phyloP scores from a whole-genome alignment of 2,329 filamentous ascomycete genomes.

The Verticillium zaregamsianum region DNA sequence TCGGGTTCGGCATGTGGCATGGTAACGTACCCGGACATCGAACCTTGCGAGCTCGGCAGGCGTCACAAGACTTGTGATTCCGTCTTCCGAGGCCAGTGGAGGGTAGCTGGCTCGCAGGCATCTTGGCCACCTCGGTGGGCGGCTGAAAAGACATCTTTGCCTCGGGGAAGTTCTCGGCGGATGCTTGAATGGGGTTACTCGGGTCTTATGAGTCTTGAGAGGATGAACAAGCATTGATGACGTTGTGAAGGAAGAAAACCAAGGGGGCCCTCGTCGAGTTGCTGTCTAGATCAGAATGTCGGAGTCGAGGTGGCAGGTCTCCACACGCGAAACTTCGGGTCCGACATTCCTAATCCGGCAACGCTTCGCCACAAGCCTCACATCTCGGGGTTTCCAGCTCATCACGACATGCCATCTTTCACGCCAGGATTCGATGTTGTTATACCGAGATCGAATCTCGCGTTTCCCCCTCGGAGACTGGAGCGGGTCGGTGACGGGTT shows the following conservation, averaged over 20 bases:
- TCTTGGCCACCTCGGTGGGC: not conserved
- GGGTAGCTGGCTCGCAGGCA: not conserved
- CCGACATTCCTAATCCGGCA: not conserved
- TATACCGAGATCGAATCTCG: not conserved
- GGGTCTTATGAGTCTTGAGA: not conserved
- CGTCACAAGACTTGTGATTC: constrained; percentile 28
- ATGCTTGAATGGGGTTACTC: not conserved
- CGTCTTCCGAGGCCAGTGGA: not conserved
- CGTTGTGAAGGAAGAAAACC: not conserved
- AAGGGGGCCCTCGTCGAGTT: not conserved
- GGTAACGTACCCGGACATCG: constrained; percentile 20
- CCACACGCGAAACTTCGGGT: not conserved
- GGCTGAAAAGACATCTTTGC: not conserved
- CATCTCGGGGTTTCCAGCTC: not conserved
- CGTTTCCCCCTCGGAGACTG: not conserved
- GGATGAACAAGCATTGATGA: not conserved
- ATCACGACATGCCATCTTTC: not conserved
- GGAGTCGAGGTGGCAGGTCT: not conserved
- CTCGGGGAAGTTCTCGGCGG: not conserved
- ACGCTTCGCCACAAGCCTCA: not conserved
- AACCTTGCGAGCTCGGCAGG: constrained; percentile 35
- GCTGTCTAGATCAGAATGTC: not conserved
- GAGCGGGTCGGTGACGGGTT: no score
- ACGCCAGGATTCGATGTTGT: not conserved
- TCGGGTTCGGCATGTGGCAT: not conserved